Evolutionary conservation across 768 basidiomycete species (phyloP).

Genomic region (Multifurca ochricompacta): DNA sequence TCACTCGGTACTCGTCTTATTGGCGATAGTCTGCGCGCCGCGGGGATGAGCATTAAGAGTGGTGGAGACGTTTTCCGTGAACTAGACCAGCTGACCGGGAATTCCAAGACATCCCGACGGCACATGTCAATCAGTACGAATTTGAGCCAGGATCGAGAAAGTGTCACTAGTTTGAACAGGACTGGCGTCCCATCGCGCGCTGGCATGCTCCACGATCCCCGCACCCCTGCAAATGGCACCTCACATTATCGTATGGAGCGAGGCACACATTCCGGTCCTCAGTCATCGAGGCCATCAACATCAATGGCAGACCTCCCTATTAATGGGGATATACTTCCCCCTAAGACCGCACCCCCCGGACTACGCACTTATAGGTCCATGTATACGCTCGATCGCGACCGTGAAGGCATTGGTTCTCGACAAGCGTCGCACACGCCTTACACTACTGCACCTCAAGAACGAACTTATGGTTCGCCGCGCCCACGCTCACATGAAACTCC

Average conservation of each 20-base stretch:
- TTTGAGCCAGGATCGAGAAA: background rate
- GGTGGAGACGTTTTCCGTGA: conserved; percentile 32
- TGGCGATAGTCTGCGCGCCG: conserved; percentile 62
- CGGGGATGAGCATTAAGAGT: conserved; percentile 44
- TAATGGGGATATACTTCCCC: conserved; percentile 25
- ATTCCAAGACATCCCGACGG: background rate
- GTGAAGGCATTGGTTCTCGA: conserved; percentile 16
- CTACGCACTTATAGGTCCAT: conserved; percentile 37
- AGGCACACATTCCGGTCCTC: conserved; percentile 15
- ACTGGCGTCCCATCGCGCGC: conserved; percentile 5
- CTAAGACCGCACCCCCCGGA: conserved; percentile 33
- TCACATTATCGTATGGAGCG: conserved; percentile 9
- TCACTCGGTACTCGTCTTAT: conserved; percentile 52
- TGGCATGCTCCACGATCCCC: conserved; percentile 12
- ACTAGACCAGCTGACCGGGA: background rate
- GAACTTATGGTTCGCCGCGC: conserved; percentile 21
- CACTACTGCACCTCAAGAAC: conserved; percentile 13
- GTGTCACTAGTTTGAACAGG: conserved; percentile 1
- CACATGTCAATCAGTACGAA: background rate
- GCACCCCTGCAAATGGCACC: conserved; percentile 20
- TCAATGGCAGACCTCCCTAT: conserved; percentile 30
- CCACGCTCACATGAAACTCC: conserved; percentile 5
- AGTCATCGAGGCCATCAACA: conserved; percentile 24
- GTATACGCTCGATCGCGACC: conserved; percentile 29
- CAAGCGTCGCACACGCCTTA: conserved; percentile 12